phyloP scores from a whole-genome alignment of 2,329 filamentous ascomycete genomes.

The Samsoniella hepiali region DNA sequence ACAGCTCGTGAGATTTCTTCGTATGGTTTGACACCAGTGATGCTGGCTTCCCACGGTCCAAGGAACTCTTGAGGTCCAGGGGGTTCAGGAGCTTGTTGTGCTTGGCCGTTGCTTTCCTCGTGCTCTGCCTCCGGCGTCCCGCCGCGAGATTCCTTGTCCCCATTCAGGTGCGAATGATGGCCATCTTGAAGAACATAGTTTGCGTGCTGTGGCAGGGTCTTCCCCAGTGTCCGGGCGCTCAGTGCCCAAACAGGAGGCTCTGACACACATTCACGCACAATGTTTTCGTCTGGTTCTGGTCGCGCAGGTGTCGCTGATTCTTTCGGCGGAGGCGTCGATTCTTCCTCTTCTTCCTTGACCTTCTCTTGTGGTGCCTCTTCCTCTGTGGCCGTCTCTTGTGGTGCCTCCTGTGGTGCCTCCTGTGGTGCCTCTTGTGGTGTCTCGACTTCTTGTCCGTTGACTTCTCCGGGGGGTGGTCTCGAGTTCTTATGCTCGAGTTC shows the following conservation, averaged over 20 bases:
- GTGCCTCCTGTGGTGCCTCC: not conserved
- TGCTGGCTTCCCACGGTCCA: constrained; percentile 62
- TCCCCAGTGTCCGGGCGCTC: constrained; percentile 34
- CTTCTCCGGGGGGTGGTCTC: constrained; percentile 48
- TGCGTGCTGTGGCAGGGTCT: constrained; percentile 37
- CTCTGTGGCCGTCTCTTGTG: too few species aligned
- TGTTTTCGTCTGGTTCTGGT: not conserved
- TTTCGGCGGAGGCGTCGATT: constrained; percentile 29
- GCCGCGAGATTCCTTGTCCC: constrained; percentile 40
- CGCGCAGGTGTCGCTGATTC: not conserved
- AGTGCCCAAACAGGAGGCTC: constrained; percentile 50
- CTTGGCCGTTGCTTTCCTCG: not conserved
- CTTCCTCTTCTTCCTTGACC: not conserved
- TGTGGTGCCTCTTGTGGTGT: not conserved
- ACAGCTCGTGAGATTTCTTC: constrained; percentile 72
- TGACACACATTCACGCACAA: constrained; percentile 36
- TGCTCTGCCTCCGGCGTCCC: constrained; percentile 36
- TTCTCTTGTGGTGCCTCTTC: not conserved
- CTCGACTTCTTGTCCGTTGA: constrained; percentile 38
- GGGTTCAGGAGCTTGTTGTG: constrained; percentile 27
- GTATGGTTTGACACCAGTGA: constrained; percentile 66
- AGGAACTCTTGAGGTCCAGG: constrained; percentile 36
- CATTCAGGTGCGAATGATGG: constrained; percentile 36
- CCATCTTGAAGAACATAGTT: constrained; percentile 47
- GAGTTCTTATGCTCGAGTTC: constrained; percentile 50